Percentiles rank a stretch among this genome's conserved stretches.
Evolutionary conservation across 306 rosid species (phyloP).

Genomic region (Cucumis cinereus): DNA sequence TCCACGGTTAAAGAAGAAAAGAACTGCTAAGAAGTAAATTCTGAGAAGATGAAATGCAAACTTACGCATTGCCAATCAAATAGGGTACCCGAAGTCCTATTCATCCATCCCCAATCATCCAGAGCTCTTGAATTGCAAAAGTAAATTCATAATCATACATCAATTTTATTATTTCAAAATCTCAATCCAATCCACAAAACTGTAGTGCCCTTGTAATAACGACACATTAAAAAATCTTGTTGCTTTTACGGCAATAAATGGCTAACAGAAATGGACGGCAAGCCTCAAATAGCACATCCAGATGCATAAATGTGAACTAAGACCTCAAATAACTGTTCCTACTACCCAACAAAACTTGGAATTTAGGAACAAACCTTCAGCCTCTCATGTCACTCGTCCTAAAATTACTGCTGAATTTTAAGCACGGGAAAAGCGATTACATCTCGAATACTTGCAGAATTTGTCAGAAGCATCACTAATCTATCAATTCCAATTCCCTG

Average conservation of each 20-base stretch:
- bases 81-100: background rate
- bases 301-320: background rate
- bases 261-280: background rate
- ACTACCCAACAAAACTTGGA: background rate
- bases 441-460: slow-evolving; percentile 86
- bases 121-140: background rate
- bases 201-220: background rate
- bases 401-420: slow-evolving; percentile 44
- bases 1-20: background rate
- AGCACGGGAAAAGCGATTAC: slow-evolving; percentile 96
- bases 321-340: background rate
- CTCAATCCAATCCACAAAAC: background rate
- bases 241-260: background rate
- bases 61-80: background rate
- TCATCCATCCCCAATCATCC: background rate
- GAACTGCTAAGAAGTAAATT: background rate
- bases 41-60: background rate
- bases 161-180: background rate
- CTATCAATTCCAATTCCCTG: slow-evolving; percentile 98
- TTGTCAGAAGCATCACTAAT: slow-evolving; percentile 89
- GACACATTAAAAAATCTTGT: background rate
- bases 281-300: background rate
- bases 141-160: background rate
- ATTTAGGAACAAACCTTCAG: background rate
- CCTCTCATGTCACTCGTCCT: background rate